Base-by-base conservation (phyloP, 441 rosid species). In the Dalechampia spathulata region DNA sequence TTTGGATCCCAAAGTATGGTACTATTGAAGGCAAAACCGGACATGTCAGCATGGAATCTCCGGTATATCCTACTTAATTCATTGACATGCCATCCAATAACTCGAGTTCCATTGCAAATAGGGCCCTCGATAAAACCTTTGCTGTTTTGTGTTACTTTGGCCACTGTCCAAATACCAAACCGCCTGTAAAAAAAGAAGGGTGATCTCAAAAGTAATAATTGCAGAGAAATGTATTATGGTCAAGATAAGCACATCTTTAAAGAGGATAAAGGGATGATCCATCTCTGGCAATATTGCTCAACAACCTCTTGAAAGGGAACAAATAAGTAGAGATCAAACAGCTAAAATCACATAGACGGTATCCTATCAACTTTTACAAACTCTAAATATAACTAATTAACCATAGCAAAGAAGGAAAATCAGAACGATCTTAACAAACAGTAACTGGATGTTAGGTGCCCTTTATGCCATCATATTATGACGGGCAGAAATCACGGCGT, bases 1-100 rank as follows among this genome's bases (percentile, higher is more conserved):
- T 79, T 77, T 26, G 74, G 78, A 73, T 78, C 90, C 90, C 90
- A 83, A 20, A 83, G 73, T 38, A 79, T 75, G 58, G 83, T 70
- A 64, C 87, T 81, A 47, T 83, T 83, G 62, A 78, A 83, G 66
- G 90, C 86, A 61, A 83, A 81, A 49, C 90, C 87, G 1, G 75
- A 62, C 69, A 81, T 61, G 49, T 72, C 80, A 36, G 80, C 76
- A 68, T 77, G 78, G 77, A 81, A 83, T 69, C 87, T 77, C 40
- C 63, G 62, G 49, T 63, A 70, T 68, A 69, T 67, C 67, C 25
- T 30, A 23, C 25, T 65, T 37, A 56, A 48, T 47, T 70, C 69
- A 45, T 65, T 64, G 61, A 62, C 62, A 64, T 81, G 83, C 90
- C 87, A 83, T 44, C 90, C 87, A 68, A 74, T 55, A 53, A 81